Percentiles rank a stretch among this genome's conserved stretches.
These are phyloP conservation scores for Fragaria nilgerrensis DNA, from an alignment of 306 rosid species.

Conservation along the genomic window DNA sequence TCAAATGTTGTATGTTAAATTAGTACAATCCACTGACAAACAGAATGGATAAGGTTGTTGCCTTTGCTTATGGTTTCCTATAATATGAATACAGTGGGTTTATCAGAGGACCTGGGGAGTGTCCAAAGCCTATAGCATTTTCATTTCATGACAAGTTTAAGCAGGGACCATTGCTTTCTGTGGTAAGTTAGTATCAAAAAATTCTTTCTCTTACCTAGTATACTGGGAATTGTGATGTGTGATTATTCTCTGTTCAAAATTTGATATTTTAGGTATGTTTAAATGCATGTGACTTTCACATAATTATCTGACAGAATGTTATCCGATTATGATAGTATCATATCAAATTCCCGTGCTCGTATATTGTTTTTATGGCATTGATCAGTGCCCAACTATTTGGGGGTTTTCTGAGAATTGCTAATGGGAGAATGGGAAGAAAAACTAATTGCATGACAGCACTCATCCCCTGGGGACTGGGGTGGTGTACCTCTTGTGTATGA, in stretches of 20 bases:
- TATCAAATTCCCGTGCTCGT: neutral
- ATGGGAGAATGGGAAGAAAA: neutral
- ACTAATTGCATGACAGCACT: neutral
- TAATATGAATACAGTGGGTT: slow-evolving; percentile 65
- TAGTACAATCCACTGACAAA: slow-evolving; percentile 7
- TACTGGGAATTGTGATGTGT: neutral
- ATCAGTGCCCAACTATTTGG: neutral
- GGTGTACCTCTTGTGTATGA: neutral
- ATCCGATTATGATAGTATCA: neutral
- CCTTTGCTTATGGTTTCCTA: slow-evolving; percentile 1
- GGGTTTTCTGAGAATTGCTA: neutral
- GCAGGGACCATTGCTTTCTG: slow-evolving; percentile 92
- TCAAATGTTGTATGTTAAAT: slow-evolving; percentile 14
- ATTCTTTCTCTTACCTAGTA: neutral
- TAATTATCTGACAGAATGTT: neutral
- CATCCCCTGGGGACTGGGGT: neutral
- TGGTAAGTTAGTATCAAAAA: slow-evolving; percentile 47
- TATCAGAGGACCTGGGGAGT: slow-evolving; percentile 93
- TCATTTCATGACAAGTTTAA: slow-evolving; percentile 82
- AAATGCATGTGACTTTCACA: neutral
- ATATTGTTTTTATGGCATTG: neutral
- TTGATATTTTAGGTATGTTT: neutral
- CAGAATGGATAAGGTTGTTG: neutral
- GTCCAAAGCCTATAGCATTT: slow-evolving; percentile 72
- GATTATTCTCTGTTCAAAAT: neutral